A percentile compares a stretch with the other conserved stretches of the same genome.
These are phyloP conservation scores for Lichtheimia ramosa DNA, from an alignment of 371 early-diverging fungal genomes.

Conservation along the genomic window DNA sequence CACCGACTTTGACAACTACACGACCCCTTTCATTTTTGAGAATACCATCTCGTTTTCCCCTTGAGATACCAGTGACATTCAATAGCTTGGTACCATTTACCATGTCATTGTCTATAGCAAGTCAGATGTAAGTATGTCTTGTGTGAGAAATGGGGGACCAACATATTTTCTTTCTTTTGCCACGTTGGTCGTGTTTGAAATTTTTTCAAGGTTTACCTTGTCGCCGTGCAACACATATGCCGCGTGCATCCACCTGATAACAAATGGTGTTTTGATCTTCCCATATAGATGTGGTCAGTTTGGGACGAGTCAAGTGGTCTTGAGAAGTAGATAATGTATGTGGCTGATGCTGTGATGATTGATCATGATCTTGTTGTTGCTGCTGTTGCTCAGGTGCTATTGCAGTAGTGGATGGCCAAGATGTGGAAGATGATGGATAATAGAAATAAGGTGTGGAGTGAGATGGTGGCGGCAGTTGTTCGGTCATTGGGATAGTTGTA, in stretches of 20 bases:
- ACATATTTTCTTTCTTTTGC: neutral
- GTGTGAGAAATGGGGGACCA: neutral
- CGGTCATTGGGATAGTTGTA: no score
- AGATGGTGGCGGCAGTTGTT: neutral
- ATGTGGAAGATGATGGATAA: neutral
- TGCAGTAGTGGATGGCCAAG: neutral
- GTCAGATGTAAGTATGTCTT: neutral
- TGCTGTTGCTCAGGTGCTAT: neutral
- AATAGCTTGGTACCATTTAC: conserved; percentile 85
- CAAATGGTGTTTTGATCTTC: conserved; percentile 80
- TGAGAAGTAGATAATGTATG: conserved; percentile 9
- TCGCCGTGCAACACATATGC: conserved; percentile 78
- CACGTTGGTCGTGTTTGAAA: conserved; percentile 3
- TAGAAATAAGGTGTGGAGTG: conserved; percentile 2
- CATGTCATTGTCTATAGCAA: conserved; percentile 71
- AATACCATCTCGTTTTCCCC: conserved; percentile 86
- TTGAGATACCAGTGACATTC: conserved; percentile 84
- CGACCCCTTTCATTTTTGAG: conserved; percentile 86
- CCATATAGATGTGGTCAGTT: conserved; percentile 76
- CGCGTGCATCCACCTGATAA: conserved; percentile 76
- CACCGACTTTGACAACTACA: conserved; percentile 82
- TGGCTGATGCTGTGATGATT: neutral
- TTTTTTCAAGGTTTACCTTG: conserved; percentile 48
- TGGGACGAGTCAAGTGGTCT: conserved; percentile 35
- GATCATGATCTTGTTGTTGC: neutral